Evolutionary conservation across 306 rosid species (phyloP).

Genomic region (Styphnolobium japonicum): DNA sequence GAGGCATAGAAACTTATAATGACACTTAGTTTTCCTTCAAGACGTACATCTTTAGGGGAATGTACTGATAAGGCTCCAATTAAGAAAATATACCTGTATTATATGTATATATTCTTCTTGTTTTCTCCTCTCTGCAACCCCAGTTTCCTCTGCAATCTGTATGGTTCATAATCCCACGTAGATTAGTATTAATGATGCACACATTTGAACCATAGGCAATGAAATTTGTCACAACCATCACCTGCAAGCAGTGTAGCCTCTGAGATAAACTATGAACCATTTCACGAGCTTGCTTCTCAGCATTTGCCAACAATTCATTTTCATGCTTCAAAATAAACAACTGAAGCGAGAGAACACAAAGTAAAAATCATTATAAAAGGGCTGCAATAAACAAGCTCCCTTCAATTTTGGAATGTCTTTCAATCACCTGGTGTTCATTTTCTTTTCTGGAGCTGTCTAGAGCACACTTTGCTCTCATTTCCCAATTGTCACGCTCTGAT

Average conservation of each 20-base stretch:
- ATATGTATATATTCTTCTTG: slow-evolving; percentile 23
- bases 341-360: slow-evolving; percentile 11
- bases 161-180: not conserved
- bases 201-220: not conserved
- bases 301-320: slow-evolving; percentile 25
- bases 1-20: not conserved
- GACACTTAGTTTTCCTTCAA: not conserved
- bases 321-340: slow-evolving; percentile 31
- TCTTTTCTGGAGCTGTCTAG: slow-evolving; percentile 28
- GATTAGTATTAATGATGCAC: not conserved
- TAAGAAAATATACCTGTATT: slow-evolving; percentile 16
- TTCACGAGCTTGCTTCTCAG: slow-evolving; percentile 39
- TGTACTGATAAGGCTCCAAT: not conserved
- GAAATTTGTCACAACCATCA: not conserved
- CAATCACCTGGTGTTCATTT: slow-evolving; percentile 36
- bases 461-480: slow-evolving; percentile 22
- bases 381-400: not conserved
- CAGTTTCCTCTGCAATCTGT: slow-evolving; percentile 26
- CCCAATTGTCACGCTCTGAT: slow-evolving; percentile 26
- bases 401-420: not conserved
- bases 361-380: not conserved
- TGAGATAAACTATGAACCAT: slow-evolving; percentile 34
- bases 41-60: not conserved
- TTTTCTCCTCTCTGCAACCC: slow-evolving; percentile 23
- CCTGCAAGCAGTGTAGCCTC: slow-evolving; percentile 25